Evolutionary conservation across 352 stramenopile species (phyloP).

Genomic region (Achlya hypogyna): DNA sequence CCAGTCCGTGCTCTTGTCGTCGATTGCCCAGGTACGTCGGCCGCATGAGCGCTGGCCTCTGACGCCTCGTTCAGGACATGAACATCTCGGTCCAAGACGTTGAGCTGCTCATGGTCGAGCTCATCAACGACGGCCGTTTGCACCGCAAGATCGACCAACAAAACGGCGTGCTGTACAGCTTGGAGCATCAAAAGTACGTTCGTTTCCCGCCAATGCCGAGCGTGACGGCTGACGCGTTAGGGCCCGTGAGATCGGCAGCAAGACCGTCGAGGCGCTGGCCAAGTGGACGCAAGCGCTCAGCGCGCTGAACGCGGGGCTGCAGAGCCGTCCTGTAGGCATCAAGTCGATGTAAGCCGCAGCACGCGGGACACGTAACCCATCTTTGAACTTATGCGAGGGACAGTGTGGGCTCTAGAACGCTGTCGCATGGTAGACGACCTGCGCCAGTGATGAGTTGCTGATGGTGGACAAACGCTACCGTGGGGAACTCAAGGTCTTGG

Average conservation of each 20-base stretch:
- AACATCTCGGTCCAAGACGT: slow-evolving; percentile 84
- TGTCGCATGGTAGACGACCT: slow-evolving; percentile 2
- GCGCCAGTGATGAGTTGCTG: not conserved
- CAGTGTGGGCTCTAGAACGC: not conserved
- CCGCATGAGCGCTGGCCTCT: not conserved
- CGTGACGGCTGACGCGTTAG: not conserved
- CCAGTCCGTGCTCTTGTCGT: slow-evolving; percentile 79
- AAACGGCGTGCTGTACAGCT: slow-evolving; percentile 40
- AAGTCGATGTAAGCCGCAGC: not conserved
- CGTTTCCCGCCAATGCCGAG: not conserved
- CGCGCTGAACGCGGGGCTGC: slow-evolving; percentile 34
- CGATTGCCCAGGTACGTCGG: slow-evolving; percentile 43
- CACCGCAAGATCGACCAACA: slow-evolving; percentile 87
- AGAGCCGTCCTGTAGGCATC: not conserved
- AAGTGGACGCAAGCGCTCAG: slow-evolving; percentile 48
- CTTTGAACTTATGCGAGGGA: not conserved
- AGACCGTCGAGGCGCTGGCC: slow-evolving; percentile 61
- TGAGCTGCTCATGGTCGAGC: slow-evolving; percentile 81
- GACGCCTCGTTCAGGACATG: slow-evolving; percentile 43
- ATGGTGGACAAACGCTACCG: not conserved
- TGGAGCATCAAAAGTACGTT: slow-evolving; percentile 43
- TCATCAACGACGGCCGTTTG: slow-evolving; percentile 89
- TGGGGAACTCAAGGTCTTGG: slow-evolving; percentile 38
- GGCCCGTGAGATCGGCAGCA: slow-evolving; percentile 36
- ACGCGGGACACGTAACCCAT: not conserved